phyloP scores from a whole-genome alignment of 257 asterid genomes.

The Solanum bulbocastanum region DNA sequence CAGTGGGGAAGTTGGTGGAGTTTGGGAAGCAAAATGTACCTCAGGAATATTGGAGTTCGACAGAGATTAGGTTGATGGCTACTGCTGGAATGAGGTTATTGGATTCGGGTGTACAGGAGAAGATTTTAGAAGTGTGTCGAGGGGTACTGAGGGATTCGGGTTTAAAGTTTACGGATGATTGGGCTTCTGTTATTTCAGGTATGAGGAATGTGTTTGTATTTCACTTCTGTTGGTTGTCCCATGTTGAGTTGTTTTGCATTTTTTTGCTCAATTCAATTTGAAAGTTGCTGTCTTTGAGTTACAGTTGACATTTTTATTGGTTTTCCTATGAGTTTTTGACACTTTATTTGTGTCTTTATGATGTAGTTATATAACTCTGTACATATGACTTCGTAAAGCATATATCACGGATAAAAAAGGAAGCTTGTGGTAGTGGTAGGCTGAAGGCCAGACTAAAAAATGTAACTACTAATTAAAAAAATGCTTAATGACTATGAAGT shows the following conservation, averaged over 20 bases:
- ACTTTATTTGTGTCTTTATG: not conserved
- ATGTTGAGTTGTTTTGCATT: not conserved
- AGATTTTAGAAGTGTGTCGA: conserved; percentile 68
- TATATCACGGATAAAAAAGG: not conserved
- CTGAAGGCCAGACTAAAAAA: not conserved
- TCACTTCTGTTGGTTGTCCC: not conserved
- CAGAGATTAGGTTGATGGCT: conserved; percentile 85
- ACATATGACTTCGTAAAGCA: not conserved
- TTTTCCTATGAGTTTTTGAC: not conserved
- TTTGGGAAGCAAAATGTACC: conserved; percentile 79
- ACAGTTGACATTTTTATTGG: not conserved
- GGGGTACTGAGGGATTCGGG: conserved; percentile 54
- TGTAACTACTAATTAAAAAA: not conserved
- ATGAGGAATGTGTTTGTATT: not conserved
- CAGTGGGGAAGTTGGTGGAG: conserved; percentile 59
- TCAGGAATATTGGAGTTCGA: conserved; percentile 45
- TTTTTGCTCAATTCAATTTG: not conserved
- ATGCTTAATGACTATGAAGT: not conserved
- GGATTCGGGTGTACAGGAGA: conserved; percentile 46
- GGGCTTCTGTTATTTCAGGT: conserved; percentile 94
- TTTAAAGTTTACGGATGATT: conserved; percentile 62
- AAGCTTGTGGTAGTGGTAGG: not conserved
- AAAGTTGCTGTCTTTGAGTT: not conserved
- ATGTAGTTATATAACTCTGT: not conserved
- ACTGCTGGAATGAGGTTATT: conserved; percentile 95